phyloP scores from a whole-genome alignment of 352 stramenopile genomes.

The Phytophthora capsici region DNA sequence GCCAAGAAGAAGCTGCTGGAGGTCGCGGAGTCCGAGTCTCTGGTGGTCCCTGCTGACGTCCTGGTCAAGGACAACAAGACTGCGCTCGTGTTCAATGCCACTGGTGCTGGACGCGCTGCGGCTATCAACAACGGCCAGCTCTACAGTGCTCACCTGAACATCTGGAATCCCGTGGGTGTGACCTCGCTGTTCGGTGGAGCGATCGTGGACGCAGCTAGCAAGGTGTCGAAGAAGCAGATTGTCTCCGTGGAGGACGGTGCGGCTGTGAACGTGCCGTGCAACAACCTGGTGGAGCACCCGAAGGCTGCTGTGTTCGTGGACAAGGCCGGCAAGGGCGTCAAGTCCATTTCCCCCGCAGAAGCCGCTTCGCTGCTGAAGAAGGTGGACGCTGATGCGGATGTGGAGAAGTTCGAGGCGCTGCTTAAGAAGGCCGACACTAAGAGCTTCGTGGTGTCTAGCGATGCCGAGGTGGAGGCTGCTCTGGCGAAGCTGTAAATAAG shows the following conservation, averaged over 20 bases:
- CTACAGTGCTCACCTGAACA: constrained; percentile 73
- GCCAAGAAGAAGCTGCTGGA: constrained; percentile 80
- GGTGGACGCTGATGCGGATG: constrained; percentile 52
- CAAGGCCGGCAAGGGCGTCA: constrained; percentile 60
- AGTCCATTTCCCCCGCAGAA: constrained; percentile 66
- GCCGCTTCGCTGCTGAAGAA: constrained; percentile 55
- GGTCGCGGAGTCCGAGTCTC: constrained; percentile 54
- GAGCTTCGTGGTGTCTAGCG: constrained; percentile 69
- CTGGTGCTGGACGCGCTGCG: constrained; percentile 55
- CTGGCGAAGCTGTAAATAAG: constrained; percentile 69
- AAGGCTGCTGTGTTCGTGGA: constrained; percentile 72
- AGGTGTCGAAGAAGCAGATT: constrained; percentile 68
- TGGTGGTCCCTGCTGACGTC: constrained; percentile 64
- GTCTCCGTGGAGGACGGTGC: constrained; percentile 51
- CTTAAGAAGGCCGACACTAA: constrained; percentile 71
- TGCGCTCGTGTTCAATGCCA: constrained; percentile 75
- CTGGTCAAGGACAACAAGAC: constrained; percentile 70
- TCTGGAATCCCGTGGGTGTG: constrained; percentile 72
- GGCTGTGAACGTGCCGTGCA: constrained; percentile 76
- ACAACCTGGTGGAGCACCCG: constrained; percentile 77
- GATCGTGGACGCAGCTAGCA: constrained; percentile 53
- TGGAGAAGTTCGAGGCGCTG: constrained; percentile 69
- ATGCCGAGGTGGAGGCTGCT: constrained; percentile 61
- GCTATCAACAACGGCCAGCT: constrained; percentile 67
- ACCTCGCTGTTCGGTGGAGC: constrained; percentile 79